These are phyloP conservation scores for Hymenoscyphus fructigenus DNA, from an alignment of 2,329 filamentous ascomycete genomes.

Conservation along the genomic window DNA sequence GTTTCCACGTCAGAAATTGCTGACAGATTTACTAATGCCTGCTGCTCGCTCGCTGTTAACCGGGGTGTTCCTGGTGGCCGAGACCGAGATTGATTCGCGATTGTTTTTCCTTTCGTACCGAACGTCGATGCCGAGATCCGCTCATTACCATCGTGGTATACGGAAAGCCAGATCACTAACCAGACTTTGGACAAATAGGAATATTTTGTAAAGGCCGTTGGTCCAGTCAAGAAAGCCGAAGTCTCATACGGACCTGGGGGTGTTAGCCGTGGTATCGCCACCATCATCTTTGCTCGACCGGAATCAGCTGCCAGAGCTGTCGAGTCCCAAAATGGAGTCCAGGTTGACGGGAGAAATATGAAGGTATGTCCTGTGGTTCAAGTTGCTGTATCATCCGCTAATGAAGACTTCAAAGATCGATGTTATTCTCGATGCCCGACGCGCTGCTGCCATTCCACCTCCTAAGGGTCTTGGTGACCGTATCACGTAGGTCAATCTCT, in stretches of 20 bases:
- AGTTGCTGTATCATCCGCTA: constrained; percentile 38
- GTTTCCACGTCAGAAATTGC: constrained; percentile 14
- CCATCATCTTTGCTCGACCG: constrained; percentile 78
- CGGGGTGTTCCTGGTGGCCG: constrained; percentile 34
- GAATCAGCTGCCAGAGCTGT: constrained; percentile 85
- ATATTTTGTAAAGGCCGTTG: constrained; percentile 87
- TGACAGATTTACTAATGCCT: constrained; percentile 44
- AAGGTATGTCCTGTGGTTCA: constrained; percentile 60
- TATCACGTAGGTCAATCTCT: constrained; percentile 60
- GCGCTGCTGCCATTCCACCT: constrained; percentile 64
- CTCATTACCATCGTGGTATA: constrained; percentile 35
- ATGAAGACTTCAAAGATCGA: constrained; percentile 65
- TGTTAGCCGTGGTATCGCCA: constrained; percentile 87
- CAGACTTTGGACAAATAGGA: constrained; percentile 71
- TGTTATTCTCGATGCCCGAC: constrained; percentile 78
- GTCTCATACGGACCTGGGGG: constrained; percentile 92
- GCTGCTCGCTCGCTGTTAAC: constrained; percentile 62
- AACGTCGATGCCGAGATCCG: constrained; percentile 33
- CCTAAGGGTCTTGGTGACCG: constrained; percentile 82
- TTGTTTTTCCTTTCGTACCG: constrained; percentile 29
- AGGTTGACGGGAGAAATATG: constrained; percentile 87
- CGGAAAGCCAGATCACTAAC: constrained; percentile 62
- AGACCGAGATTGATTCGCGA: constrained; percentile 25
- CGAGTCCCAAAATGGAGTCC: constrained; percentile 78
- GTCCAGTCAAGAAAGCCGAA: constrained; percentile 85